phyloP scores from a whole-genome alignment of 1,284 basidiomycete genomes.

The Apiotrichum laibachii region DNA sequence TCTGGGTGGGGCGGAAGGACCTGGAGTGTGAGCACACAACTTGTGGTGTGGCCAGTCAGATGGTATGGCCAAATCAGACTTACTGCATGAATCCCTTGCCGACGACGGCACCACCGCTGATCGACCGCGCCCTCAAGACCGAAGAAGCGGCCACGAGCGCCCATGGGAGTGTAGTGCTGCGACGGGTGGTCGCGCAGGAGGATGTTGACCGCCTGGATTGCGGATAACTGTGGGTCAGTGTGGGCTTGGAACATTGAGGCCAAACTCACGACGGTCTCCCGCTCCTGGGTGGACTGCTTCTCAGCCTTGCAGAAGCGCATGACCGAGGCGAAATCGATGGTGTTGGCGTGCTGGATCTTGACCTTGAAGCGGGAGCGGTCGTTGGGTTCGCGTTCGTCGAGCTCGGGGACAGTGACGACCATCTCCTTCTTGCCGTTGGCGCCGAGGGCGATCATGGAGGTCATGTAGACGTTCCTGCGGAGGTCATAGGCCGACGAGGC shows the following conservation, averaged over 20 bases:
- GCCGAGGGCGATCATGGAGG: conserved; percentile 27
- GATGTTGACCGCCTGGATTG: conserved; percentile 47
- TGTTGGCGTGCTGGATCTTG: conserved; percentile 35
- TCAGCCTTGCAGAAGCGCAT: conserved; percentile 39
- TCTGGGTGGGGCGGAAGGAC: conserved; percentile 41
- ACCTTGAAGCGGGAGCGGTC: conserved; percentile 46
- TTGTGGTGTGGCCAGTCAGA: background rate
- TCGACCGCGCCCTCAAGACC: conserved; percentile 32
- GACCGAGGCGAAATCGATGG: conserved; percentile 42
- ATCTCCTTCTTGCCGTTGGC: conserved; percentile 33
- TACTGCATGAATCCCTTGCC: conserved; percentile 49
- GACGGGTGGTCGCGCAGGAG: conserved; percentile 45
- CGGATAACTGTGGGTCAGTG: conserved; percentile 31
- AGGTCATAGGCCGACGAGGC: conserved; percentile 40
- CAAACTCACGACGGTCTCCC: conserved; percentile 35
- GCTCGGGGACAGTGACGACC: conserved; percentile 42
- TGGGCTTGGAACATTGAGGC: background rate
- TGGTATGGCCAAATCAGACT: too few species aligned
- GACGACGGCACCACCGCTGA: conserved; percentile 43
- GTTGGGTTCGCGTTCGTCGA: conserved; percentile 33
- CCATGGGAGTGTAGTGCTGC: conserved; percentile 39
- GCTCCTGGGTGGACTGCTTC: conserved; percentile 35
- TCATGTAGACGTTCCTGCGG: conserved; percentile 47
- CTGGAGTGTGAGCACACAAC: conserved; percentile 13
- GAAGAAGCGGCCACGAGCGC: conserved; percentile 46